A percentile compares a stretch with the other conserved stretches of the same genome.
phyloP scores from a whole-genome alignment of 2,329 filamentous ascomycete species.

The Epichloe festucae region DNA sequence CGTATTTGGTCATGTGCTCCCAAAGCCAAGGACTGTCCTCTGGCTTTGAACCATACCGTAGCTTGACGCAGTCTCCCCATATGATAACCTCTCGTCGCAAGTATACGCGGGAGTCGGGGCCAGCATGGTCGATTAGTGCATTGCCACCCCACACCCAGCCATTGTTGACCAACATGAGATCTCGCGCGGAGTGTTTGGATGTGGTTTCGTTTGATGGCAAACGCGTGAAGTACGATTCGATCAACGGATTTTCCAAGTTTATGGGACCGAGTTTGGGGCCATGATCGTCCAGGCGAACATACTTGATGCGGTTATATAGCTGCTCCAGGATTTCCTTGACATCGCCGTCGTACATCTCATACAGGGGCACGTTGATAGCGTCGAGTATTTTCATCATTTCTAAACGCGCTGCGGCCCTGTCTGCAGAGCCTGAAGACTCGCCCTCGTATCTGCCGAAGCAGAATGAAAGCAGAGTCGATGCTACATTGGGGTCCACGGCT shows the following conservation, averaged over 20 bases:
- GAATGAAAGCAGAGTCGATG: constrained; percentile 40
- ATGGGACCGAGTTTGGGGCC: constrained; percentile 79
- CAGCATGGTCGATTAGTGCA: constrained; percentile 86
- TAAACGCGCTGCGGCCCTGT: constrained; percentile 37
- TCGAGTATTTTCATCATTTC: constrained; percentile 57
- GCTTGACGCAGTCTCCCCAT: constrained; percentile 96
- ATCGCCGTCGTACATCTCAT: constrained; percentile 84
- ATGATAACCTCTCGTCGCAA: constrained; percentile 92
- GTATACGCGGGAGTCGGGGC: constrained; percentile 80
- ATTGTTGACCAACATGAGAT: constrained; percentile 82
- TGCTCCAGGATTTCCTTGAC: constrained; percentile 75
- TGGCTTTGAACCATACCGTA: constrained; percentile 70
- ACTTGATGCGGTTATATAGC: constrained; percentile 88
- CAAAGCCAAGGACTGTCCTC: constrained; percentile 87
- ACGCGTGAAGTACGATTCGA: constrained; percentile 91
- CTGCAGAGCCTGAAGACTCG: constrained; percentile 26
- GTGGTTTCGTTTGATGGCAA: constrained; percentile 70
- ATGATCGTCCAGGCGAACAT: constrained; percentile 81
- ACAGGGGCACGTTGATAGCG: constrained; percentile 75
- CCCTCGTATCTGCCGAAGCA: constrained; percentile 48
- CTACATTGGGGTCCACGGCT: constrained; percentile 53
- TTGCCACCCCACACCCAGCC: constrained; percentile 99
- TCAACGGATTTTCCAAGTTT: constrained; percentile 62
- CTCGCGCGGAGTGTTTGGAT: constrained; percentile 58
- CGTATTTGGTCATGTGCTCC: constrained; percentile 93